A percentile compares a stretch with the other conserved stretches of the same genome.
These are phyloP conservation scores for Nothophaeocryptopus gaeumannii DNA, from an alignment of 2,329 filamentous ascomycete genomes.

Conservation along the genomic window DNA sequence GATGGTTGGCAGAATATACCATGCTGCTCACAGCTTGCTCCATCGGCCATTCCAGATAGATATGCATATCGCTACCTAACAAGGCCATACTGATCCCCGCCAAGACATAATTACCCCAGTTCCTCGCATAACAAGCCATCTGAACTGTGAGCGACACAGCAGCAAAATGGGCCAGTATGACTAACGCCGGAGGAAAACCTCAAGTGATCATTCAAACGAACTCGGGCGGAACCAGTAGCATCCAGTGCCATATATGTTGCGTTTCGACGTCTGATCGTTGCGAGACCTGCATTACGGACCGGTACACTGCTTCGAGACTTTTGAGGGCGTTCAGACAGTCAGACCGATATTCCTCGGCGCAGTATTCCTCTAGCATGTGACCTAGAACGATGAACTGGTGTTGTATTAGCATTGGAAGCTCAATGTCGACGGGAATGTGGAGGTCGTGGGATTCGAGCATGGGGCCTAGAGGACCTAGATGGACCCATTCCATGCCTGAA, in stretches of 20 bases:
- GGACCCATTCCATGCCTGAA: slow-evolving; percentile 7
- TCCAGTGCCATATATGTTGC: slow-evolving; percentile 12
- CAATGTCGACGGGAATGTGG: not conserved
- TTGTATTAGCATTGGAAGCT: slow-evolving; percentile 6
- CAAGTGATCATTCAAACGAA: slow-evolving; percentile 20
- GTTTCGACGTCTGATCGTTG: slow-evolving; percentile 4
- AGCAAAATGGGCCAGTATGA: slow-evolving; percentile 26
- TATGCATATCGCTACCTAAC: slow-evolving; percentile 7
- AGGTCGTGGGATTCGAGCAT: slow-evolving; percentile 13
- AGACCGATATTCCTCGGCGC: not conserved
- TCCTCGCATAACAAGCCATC: slow-evolving; percentile 8
- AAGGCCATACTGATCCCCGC: slow-evolving; percentile 7
- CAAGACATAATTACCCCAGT: slow-evolving; percentile 9
- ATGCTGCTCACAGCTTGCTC: slow-evolving; percentile 7
- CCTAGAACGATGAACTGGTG: slow-evolving; percentile 10
- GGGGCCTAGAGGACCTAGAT: slow-evolving; percentile 10
- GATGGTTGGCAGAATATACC: not conserved
- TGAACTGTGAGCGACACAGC: slow-evolving; percentile 15
- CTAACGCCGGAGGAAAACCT: slow-evolving; percentile 21
- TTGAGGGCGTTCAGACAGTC: slow-evolving; percentile 8
- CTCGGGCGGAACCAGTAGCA: slow-evolving; percentile 10
- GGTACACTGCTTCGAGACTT: slow-evolving; percentile 13
- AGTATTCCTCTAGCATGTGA: slow-evolving; percentile 11
- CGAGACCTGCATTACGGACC: slow-evolving; percentile 6
- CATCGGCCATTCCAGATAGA: slow-evolving; percentile 6